Base-by-base conservation (phyloP, 768 basidiomycete species). In the Tylopilus sp. region DNA sequence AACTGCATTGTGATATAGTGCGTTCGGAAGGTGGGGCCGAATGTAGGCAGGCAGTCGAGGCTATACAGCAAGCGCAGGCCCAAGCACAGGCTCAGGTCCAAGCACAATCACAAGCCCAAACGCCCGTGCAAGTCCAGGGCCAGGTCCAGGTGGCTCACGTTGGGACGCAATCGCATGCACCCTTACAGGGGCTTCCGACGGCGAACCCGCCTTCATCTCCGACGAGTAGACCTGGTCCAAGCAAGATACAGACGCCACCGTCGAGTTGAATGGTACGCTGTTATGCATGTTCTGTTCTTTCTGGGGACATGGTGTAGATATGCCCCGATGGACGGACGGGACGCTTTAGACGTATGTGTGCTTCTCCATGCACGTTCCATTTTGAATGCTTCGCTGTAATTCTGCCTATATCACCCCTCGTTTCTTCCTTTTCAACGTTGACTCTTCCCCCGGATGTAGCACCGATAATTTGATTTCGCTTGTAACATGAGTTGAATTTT, bases 21-120 rank as follows among this genome's bases (percentile, higher is more conserved):
- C 85, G 88, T 62, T 91, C 89, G 47, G 89, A 91, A 69, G 87
- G 87, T 57, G 89, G 87, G 57, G 83, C 85, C 52, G 87, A 90
- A 31, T 91, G 88, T 67, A 76, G 86, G 57, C 69, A 67, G 44
- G 62, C 70, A 10, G 69, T 71, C 46, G 73, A 73, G 57, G 69
- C 69, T 41, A 64, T 70, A 56, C 66, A 72, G 50, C 65, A 69
- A 61, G 60, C 64, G 48, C 63, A 64, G 55, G 25, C 25, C 25
- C 25, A 4, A 26, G 59, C 57, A 10, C 65, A 66, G 31, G 63
- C 50, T 2, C 65, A 61, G n/a, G 53, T 23, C 13, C 64, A 66
- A 35, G 52, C 22, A 0, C 64, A 66, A 35, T 51, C 22, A 0
- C 62, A 64, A 41, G 51, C 23, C 6, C 64, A 46, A 49, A 22